Percentiles rank a stretch among this genome's conserved stretches.
Conservation (phyloP, 768 basidiomycete genomes). For the Cyclocybe cylindracea region DNA sequence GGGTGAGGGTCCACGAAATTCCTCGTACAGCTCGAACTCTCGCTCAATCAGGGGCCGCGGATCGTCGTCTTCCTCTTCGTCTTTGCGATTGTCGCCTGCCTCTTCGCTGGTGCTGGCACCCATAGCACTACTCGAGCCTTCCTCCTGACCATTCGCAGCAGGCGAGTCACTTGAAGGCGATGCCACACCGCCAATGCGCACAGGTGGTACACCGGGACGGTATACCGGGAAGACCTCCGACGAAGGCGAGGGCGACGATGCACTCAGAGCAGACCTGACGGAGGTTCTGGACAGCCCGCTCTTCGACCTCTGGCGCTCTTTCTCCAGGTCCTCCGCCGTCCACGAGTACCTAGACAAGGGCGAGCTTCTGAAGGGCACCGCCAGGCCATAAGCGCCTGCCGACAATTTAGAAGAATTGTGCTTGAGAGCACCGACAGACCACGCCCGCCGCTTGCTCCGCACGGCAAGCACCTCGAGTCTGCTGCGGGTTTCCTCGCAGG, state of each 20-base stretch:
- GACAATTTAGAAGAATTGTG: constrained; percentile 9
- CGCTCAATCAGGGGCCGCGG: constrained; percentile 1
- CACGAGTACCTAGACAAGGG: constrained; percentile 44
- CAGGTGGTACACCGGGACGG: too few species aligned
- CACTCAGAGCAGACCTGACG: background rate
- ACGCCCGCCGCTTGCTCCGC: constrained; percentile 63
- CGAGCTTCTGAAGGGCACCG: constrained; percentile 51
- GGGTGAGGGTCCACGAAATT: constrained; percentile 13
- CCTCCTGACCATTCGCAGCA: background rate
- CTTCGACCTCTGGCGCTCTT: too few species aligned
- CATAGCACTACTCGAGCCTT: background rate
- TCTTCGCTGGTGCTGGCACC: constrained; percentile 8
- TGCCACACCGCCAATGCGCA: too few species aligned
- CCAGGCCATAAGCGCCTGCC: constrained; percentile 39
- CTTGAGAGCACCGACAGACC: constrained; percentile 54
- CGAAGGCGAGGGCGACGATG: constrained; percentile 2
- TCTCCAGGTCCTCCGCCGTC: constrained; percentile 37
- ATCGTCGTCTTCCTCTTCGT: constrained; percentile 8
- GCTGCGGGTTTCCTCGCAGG: constrained; percentile 37
- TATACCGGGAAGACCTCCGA: too few species aligned
- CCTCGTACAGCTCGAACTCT: constrained; percentile 18
- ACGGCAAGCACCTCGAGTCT: constrained; percentile 53
- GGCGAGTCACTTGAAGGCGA: background rate
- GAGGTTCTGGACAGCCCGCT: constrained; percentile 11
- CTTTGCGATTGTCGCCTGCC: constrained; percentile 7